A percentile compares a stretch with the other conserved stretches of the same genome.
phyloP scores from a whole-genome alignment of 805 yeast species.

The Wickerhamiella kurtzmanii region DNA sequence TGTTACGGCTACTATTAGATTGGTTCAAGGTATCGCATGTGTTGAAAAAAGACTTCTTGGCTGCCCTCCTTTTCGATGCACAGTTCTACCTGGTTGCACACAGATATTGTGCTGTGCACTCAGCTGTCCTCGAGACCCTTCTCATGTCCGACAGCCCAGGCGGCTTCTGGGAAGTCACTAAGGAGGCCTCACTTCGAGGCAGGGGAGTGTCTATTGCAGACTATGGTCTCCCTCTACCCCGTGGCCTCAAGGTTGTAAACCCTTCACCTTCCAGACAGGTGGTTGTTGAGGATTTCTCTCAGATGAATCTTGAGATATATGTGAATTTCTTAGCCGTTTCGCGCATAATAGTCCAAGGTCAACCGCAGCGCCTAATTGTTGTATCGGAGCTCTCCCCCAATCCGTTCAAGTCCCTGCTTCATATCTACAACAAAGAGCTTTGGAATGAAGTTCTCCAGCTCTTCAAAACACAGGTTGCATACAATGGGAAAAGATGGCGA shows the following conservation, averaged over 20 bases:
- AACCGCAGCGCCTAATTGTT: constrained; percentile 59
- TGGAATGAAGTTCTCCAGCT: constrained; percentile 61
- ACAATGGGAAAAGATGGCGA: constrained; percentile 90
- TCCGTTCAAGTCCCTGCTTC: constrained; percentile 41
- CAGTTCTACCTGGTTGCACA: constrained; percentile 35
- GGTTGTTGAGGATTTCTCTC: constrained; percentile 10
- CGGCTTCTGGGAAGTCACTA: constrained; percentile 4
- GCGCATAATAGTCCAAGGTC: constrained; percentile 47
- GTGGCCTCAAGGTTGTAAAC: neutral
- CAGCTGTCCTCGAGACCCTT: constrained; percentile 12
- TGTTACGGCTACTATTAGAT: constrained; percentile 32
- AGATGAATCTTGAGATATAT: constrained; percentile 21
- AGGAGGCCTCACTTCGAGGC: neutral
- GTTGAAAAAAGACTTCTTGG: constrained; percentile 61
- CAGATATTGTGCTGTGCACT: constrained; percentile 22
- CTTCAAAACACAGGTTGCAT: constrained; percentile 69
- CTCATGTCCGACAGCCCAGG: constrained; percentile 5
- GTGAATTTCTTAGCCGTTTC: constrained; percentile 41
- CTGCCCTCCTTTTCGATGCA: constrained; percentile 62
- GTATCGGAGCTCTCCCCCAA: constrained; percentile 50
- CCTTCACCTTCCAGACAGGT: constrained; percentile 2
- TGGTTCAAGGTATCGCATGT: constrained; percentile 78
- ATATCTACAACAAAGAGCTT: constrained; percentile 47
- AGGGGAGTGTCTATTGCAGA: neutral
- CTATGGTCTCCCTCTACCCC: neutral